These are phyloP conservation scores for Aspergillus tanneri DNA, from an alignment of 2,329 filamentous ascomycete species.

Conservation along the genomic window DNA sequence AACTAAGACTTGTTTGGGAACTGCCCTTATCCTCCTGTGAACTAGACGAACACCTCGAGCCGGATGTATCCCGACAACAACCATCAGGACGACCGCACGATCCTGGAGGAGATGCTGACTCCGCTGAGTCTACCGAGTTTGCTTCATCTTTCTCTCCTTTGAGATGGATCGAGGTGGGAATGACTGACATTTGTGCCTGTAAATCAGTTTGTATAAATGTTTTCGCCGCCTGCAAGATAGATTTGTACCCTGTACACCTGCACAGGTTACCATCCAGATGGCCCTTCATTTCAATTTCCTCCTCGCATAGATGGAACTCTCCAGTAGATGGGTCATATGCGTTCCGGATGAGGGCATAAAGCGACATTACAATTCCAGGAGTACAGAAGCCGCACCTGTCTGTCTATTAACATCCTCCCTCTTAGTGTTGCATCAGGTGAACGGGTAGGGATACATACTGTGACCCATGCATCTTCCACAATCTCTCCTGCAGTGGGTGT, in stretches of 20 bases:
- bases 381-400: constrained; percentile 74
- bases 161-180: too few relatives aligned
- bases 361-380: constrained; percentile 77
- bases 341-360: constrained; percentile 51
- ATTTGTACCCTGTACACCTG: constrained; percentile 81
- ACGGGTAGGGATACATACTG: constrained; percentile 50
- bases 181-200: constrained; percentile 42
- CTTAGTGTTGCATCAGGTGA: too few relatives aligned
- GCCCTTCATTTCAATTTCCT: constrained; percentile 70
- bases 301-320: constrained; percentile 66
- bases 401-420: neutral
- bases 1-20: too few relatives aligned
- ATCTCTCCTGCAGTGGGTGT: constrained; percentile 79
- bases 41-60: constrained; percentile 10
- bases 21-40: neutral
- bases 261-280: constrained; percentile 81
- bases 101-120: neutral
- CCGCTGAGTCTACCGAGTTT: neutral
- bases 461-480: constrained; percentile 81
- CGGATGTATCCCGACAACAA: constrained; percentile 25
- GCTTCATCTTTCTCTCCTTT: too few relatives aligned
- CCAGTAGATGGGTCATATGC: constrained; percentile 70
- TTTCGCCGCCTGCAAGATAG: constrained; percentile 81
- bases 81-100: constrained; percentile 29
- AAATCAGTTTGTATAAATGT: constrained; percentile 61